Base-by-base conservation (phyloP, 805 yeast genomes). In the Hanseniaspora jakobsenii region DNA sequence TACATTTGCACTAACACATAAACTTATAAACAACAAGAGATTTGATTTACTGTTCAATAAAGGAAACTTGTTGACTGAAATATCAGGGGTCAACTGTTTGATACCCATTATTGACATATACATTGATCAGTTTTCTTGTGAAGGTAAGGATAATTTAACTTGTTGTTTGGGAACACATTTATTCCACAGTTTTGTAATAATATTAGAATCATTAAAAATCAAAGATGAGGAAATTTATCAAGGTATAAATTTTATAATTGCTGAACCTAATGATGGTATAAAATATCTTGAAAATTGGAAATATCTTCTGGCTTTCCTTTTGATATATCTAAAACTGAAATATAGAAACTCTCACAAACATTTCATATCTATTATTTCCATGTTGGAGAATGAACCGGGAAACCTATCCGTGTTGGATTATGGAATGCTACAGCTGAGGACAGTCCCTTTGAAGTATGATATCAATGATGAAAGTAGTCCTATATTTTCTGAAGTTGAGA, bases 111-210 rank as follows among this genome's bases (percentile, higher is more conserved):
- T 41, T 6, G 26, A 41, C 29, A 41, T 41, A 18, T 41, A 19
- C 16, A 14, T 34, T 21, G 45, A 41, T 13, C 21, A 34, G 24
- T 41, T 19, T 23, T 8, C 27, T 6, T 27, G 13, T 1, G 19
- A 41, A 34, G 26, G 19, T 7, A 19, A 32, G 7, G 34, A 41
- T 12, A 21, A 9, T 14, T 17, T 41, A 6, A 14, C 27, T 7
- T 41, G 45, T 16, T 41, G 45, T 17, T 28, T 41, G 16, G 45
- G 45, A 4, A 41, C 45, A 5, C 38, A 34, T 4, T n/a, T 41
- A 12, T 41, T 41, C 14, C 45, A 41, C 17, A 41, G 45, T 24
- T 41, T 41, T 32, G 18, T 41, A 21, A 4, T 34, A 12, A 41
- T 41, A 3, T 18, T 41, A 4, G 45, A 41, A 17, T 41, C 45